Conservation (phyloP, 768 basidiomycete genomes). For the Mrakia blollopis region DNA sequence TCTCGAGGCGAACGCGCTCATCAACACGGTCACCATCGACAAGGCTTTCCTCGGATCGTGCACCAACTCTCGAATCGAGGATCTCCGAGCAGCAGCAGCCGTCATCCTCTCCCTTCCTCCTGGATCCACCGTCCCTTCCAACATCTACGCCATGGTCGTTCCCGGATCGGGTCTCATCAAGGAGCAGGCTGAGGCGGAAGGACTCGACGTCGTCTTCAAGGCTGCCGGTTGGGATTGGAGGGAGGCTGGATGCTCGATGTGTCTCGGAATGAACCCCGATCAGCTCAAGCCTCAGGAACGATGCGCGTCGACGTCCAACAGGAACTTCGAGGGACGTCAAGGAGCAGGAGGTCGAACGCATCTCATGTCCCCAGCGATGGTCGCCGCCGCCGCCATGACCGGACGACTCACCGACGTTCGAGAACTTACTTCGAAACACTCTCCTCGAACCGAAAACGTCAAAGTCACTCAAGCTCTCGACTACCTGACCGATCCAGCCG, state of each 20-base stretch:
- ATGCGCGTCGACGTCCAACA: conserved; percentile 86
- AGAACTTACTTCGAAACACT: conserved; percentile 56
- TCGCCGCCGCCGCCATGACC: conserved; percentile 80
- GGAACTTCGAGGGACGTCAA: conserved; percentile 88
- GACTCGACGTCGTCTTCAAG: conserved; percentile 77
- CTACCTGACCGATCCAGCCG: conserved; percentile 61
- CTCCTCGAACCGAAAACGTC: conserved; percentile 48
- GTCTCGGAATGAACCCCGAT: conserved; percentile 92
- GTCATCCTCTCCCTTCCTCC: conserved; percentile 62
- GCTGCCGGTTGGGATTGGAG: conserved; percentile 92
- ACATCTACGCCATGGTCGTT: conserved; percentile 81
- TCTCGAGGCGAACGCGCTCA: conserved; percentile 65
- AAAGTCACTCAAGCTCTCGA: conserved; percentile 68
- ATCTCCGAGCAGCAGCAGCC: conserved; percentile 77
- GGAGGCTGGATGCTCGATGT: conserved; percentile 94
- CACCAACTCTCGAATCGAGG: conserved; percentile 90
- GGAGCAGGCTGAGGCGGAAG: conserved; percentile 84
- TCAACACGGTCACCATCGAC: conserved; percentile 74
- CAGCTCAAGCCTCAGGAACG: conserved; percentile 73
- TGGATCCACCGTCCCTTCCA: conserved; percentile 57
- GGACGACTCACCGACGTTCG: conserved; percentile 81
- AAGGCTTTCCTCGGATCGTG: conserved; percentile 93
- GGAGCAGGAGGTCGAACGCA: conserved; percentile 84
- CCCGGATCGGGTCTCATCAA: conserved; percentile 88
- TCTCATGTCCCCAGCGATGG: conserved; percentile 85